A percentile compares a stretch with the other conserved stretches of the same genome.
Evolutionary conservation across 1,139 yeast genomes (phyloP).

Genomic region (Yamadazyma taylorii): DNA sequence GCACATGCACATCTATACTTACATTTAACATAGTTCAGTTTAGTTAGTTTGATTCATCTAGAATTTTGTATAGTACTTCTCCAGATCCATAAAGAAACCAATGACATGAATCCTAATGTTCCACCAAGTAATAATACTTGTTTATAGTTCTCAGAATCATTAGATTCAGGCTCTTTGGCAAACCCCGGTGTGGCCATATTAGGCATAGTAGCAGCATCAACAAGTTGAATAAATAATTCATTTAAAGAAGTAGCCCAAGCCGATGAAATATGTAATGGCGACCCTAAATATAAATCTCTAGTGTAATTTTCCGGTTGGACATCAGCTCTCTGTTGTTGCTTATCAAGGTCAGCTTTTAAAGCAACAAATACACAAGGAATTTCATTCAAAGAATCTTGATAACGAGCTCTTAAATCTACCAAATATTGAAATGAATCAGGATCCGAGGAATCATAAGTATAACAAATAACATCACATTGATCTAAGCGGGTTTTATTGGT

Average conservation of each 20-base stretch:
- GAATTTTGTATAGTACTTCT: conserved; percentile 41
- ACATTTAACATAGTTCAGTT: too few relatives aligned
- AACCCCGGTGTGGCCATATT: conserved; percentile 77
- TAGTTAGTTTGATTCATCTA: too few relatives aligned
- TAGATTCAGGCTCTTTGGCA: conserved; percentile 63
- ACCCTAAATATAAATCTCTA: conserved; percentile 53
- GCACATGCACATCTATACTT: too few relatives aligned
- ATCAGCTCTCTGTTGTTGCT: conserved; percentile 88
- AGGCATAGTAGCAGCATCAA: conserved; percentile 85
- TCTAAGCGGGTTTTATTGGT: conserved; percentile 71
- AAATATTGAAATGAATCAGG: conserved; percentile 90
- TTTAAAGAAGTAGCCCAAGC: conserved; percentile 85
- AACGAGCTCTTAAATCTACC: conserved; percentile 61
- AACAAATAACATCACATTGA: conserved; percentile 87
- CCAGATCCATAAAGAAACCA: conserved; percentile 63
- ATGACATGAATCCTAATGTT: conserved; percentile 61
- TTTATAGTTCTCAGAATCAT: conserved; percentile 46
- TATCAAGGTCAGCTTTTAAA: conserved; percentile 88
- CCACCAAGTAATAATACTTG: conserved; percentile 60
- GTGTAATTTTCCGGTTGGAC: conserved; percentile 88
- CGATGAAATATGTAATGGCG: conserved; percentile 85
- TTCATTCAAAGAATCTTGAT: conserved; percentile 55
- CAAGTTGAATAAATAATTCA: conserved; percentile 82
- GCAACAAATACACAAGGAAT: conserved; percentile 90
- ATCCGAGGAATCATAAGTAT: conserved; percentile 90